These are phyloP conservation scores for Suhomyces panamericanus DNA, from an alignment of 1,139 yeast genomes.

Conservation along the genomic window DNA sequence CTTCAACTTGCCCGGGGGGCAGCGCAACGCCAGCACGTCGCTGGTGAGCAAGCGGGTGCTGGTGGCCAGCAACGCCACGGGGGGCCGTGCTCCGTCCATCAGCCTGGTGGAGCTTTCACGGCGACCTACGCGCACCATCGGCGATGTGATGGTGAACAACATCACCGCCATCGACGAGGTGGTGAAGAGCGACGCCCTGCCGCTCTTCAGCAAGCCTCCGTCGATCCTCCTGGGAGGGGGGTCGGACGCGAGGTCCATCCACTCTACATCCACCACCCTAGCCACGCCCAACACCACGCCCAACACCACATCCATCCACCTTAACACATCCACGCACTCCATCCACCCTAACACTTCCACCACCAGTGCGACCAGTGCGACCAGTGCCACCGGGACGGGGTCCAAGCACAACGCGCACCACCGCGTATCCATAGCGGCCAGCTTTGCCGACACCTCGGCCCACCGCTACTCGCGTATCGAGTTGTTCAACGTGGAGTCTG, in stretches of 20 bases:
- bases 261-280: background rate
- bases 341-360: no score
- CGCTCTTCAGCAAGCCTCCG: slow-evolving; percentile 18
- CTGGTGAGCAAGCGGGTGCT: slow-evolving; percentile 27
- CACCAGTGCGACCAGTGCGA: no score
- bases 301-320: no score
- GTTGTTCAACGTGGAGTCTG: slow-evolving; percentile 45
- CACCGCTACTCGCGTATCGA: slow-evolving; percentile 53
- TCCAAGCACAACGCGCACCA: slow-evolving; percentile 13
- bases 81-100: slow-evolving; percentile 23
- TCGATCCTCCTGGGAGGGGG: slow-evolving; percentile 19
- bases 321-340: no score
- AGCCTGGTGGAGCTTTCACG: slow-evolving; percentile 22
- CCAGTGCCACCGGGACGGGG: no score
- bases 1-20: slow-evolving; percentile 27
- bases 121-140: slow-evolving; percentile 48
- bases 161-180: slow-evolving; percentile 63
- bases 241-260: slow-evolving; percentile 11
- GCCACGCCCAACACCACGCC: background rate
- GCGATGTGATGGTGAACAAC: slow-evolving; percentile 64
- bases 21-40: slow-evolving; percentile 22
- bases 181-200: slow-evolving; percentile 23
- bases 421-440: slow-evolving; percentile 40
- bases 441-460: slow-evolving; percentile 26
- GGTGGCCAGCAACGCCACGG: slow-evolving; percentile 25